Percentiles rank a stretch among this genome's conserved stretches.
phyloP scores from a whole-genome alignment of 1,139 yeast species.

The Yamadazyma taylorii region DNA sequence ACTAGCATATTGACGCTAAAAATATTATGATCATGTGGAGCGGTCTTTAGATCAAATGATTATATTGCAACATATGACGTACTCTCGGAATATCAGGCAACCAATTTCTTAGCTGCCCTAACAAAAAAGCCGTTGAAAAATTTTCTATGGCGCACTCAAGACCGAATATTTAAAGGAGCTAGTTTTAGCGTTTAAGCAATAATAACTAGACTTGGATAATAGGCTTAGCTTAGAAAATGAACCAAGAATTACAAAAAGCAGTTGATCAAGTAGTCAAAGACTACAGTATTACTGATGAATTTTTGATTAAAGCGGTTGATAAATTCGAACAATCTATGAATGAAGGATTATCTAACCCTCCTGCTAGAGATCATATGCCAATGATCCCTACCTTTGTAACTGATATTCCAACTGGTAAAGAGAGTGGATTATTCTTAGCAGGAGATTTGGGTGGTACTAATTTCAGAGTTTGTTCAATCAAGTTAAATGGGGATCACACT shows the following conservation, averaged over 20 bases:
- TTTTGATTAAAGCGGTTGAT: constrained; percentile 59
- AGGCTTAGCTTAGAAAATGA: no score
- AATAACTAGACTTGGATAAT: no score
- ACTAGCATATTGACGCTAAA: no score
- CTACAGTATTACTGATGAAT: constrained; percentile 54
- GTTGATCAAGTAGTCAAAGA: constrained; percentile 52
- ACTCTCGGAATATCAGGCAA: no score
- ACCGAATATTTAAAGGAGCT: constrained; percentile 7
- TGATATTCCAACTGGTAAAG: constrained; percentile 76
- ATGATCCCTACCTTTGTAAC: constrained; percentile 91
- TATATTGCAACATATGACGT: no score
- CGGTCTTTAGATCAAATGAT: no score
- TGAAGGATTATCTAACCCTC: constrained; percentile 49
- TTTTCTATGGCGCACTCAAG: constrained; percentile 6
- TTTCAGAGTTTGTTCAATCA: constrained; percentile 84
- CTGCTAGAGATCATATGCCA: constrained; percentile 59
- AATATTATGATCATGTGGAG: no score
- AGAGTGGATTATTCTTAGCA: constrained; percentile 73
- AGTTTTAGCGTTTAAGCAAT: background rate
- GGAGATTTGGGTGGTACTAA: constrained; percentile 90
- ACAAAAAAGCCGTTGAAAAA: background rate
- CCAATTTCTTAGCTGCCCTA: no score
- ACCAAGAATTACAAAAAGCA: constrained; percentile 29
- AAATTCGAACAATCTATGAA: constrained; percentile 63
- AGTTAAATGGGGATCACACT: constrained; percentile 77